Conservation (phyloP, 768 basidiomycete species). For the Harrya chromipes region DNA sequence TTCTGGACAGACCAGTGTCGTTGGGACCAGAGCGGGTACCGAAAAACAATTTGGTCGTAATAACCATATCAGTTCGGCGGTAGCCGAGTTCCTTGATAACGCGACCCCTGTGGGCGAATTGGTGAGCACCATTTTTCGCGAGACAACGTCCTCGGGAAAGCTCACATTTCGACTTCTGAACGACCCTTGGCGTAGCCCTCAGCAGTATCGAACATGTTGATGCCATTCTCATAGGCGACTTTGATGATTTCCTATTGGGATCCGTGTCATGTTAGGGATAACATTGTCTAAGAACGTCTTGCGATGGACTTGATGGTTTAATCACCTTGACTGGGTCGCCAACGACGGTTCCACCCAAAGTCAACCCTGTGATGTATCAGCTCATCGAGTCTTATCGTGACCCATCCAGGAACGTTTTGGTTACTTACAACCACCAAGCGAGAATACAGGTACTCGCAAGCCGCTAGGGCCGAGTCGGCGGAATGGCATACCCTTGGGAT, state of each 20-base stretch:
- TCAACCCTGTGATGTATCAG: conserved; percentile 34
- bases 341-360: conserved; percentile 44
- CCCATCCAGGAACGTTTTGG: neutral
- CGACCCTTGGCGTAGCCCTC: conserved; percentile 45
- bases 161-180: conserved; percentile 52
- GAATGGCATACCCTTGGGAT: conserved; percentile 39
- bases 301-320: neutral
- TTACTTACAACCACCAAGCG: conserved; percentile 46
- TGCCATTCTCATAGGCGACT: conserved; percentile 49
- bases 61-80: conserved; percentile 46
- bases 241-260: conserved; percentile 47
- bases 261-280: neutral
- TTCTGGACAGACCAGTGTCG: conserved; percentile 35
- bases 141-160: neutral
- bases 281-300: too few relatives aligned
- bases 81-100: conserved; percentile 54
- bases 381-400: neutral
- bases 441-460: conserved; percentile 49
- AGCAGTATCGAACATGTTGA: conserved; percentile 50
- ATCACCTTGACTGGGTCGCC: conserved; percentile 53
- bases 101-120: conserved; percentile 36
- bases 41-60: conserved; percentile 59
- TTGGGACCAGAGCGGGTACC: conserved; percentile 49
- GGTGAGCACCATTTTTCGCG: neutral
- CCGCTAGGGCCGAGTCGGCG: conserved; percentile 45